These are phyloP conservation scores for Rhizophagus sp. DNA, from an alignment of 192 early-diverging fungal genomes.

Conservation along the genomic window DNA sequence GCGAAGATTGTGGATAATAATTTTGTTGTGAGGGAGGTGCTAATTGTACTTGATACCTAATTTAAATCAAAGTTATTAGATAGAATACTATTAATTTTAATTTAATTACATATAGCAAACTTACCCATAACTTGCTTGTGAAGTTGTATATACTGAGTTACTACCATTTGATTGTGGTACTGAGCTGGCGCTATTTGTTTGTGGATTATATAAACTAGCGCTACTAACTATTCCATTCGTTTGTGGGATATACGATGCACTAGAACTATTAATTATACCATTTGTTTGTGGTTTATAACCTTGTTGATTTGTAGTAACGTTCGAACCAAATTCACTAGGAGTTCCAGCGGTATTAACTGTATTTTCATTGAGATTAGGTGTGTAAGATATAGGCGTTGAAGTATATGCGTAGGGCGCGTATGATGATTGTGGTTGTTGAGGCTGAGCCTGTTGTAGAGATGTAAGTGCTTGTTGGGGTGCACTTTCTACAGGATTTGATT, in stretches of 20 bases:
- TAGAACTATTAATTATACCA: not conserved
- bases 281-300: slow-evolving; percentile 1
- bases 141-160: not conserved
- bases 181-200: not conserved
- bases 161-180: not conserved
- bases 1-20: slow-evolving; percentile 1
- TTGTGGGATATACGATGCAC: not conserved
- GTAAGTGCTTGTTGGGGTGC: slow-evolving; percentile 3
- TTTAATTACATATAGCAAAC: not conserved
- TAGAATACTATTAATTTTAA: too few relatives aligned
- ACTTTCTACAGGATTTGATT: not conserved
- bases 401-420: not conserved
- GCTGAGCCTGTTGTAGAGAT: not conserved
- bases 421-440: not conserved
- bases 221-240: not conserved
- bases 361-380: not conserved
- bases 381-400: not conserved
- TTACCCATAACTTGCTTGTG: not conserved
- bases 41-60: not conserved
- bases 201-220: not conserved
- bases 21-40: not conserved
- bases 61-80: not conserved
- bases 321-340: not conserved
- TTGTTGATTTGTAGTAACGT: not conserved
- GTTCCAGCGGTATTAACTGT: not conserved